These are phyloP conservation scores for Stereum hirsutum DNA, from an alignment of 1,284 basidiomycete genomes.

Conservation along the genomic window DNA sequence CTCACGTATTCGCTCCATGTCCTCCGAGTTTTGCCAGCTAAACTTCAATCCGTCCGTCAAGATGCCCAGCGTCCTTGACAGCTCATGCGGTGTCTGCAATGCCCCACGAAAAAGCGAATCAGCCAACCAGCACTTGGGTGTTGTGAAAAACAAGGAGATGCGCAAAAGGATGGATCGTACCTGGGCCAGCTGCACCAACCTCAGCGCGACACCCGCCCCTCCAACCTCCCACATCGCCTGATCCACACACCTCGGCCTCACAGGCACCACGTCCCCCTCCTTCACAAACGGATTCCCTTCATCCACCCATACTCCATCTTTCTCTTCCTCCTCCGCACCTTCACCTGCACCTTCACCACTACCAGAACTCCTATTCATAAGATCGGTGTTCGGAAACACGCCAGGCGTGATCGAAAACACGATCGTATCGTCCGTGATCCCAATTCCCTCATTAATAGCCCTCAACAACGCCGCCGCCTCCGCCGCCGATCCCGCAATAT, in stretches of 20 bases:
- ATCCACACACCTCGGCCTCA: constrained; percentile 61
- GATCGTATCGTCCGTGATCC: constrained; percentile 35
- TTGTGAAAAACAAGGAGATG: neutral
- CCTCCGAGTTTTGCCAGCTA: constrained; percentile 89
- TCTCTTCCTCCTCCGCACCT: no score
- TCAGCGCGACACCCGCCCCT: constrained; percentile 69
- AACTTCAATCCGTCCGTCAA: constrained; percentile 71
- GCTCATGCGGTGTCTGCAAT: constrained; percentile 58
- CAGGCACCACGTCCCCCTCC: constrained; percentile 52
- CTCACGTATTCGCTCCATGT: constrained; percentile 80
- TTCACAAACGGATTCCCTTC: constrained; percentile 10
- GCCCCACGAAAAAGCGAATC: no score
- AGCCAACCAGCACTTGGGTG: no score
- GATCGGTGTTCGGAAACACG: constrained; percentile 11
- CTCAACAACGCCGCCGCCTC: constrained; percentile 33
- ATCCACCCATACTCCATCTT: no score
- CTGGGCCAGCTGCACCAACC: constrained; percentile 72
- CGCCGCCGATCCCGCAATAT: no score
- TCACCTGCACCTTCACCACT: no score
- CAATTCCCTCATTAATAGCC: constrained; percentile 43
- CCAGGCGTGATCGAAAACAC: constrained; percentile 41
- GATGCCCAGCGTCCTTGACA: constrained; percentile 65
- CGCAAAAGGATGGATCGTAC: constrained; percentile 25
- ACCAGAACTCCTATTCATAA: neutral
- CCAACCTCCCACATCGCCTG: constrained; percentile 77